These are phyloP conservation scores for Knoxia roxburghii DNA, from an alignment of 257 asterid species.

Conservation along the genomic window DNA sequence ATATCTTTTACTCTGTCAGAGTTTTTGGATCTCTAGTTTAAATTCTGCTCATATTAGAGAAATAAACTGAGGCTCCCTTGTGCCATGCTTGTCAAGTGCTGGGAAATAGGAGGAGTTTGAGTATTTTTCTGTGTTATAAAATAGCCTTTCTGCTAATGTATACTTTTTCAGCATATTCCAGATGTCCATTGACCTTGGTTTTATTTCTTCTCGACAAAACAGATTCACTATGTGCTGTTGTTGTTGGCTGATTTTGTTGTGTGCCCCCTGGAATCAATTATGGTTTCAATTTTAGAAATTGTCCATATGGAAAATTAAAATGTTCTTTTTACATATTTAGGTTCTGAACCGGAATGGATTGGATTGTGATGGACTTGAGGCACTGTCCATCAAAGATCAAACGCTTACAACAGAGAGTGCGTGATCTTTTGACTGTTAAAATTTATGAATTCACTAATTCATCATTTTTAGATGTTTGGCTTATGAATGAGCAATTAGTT, in stretches of 20 bases:
- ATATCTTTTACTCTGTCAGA: not conserved
- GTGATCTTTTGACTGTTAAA: conserved; percentile 19
- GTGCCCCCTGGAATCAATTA: too few relatives aligned
- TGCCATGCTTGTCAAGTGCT: not conserved
- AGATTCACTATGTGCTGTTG: too few relatives aligned
- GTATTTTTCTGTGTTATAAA: not conserved
- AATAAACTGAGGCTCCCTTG: not conserved
- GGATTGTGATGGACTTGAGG: conserved; percentile 70
- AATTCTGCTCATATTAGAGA: not conserved
- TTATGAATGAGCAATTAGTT: conserved; percentile 5
- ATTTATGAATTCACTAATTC: not conserved
- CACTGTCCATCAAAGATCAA: conserved; percentile 63
- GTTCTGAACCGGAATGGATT: conserved; percentile 65
- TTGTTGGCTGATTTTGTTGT: conserved; percentile 2
- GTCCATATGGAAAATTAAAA: too few relatives aligned
- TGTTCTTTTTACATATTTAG: conserved; percentile 33
- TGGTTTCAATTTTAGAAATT: too few relatives aligned
- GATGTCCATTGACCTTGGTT: not conserved
- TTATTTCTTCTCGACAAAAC: not conserved
- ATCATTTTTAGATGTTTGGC: not conserved
- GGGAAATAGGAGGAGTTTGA: not conserved
- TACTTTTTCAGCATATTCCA: not conserved
- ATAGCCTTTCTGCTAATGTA: not conserved
- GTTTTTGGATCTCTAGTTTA: not conserved
- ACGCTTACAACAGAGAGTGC: conserved; percentile 76